Base-by-base conservation (phyloP, 768 basidiomycete species). In the button mushroom (Agaricus bisporus) region DNA sequence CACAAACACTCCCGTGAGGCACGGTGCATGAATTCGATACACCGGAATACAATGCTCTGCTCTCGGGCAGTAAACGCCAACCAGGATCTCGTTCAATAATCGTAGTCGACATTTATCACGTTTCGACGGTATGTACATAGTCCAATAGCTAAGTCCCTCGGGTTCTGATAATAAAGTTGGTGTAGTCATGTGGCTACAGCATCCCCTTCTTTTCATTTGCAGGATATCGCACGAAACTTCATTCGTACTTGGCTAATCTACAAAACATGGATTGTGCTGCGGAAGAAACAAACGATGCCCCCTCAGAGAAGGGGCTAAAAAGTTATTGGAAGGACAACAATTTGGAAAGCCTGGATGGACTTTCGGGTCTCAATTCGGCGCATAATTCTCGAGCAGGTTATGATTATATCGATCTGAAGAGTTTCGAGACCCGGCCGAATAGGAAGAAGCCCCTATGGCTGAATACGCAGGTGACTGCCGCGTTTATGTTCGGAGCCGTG, bases 131-230 rank as follows among this genome's bases (percentile, higher is more conserved):
- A 14, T 18, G 8, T 14, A 4, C 7, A 11, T 15, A 41, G 15
- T 37, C 38, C 45, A 32, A 37, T 12, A 35, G 2, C 35, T 12
- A 17, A 41, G 17, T 10, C 22, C 43, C 9, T 41, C n/a, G 17
- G 29, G 15, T n/a, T 26, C 26, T 35, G 10, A 41, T n/a, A 5
- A n/a, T n/a, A n/a, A n/a, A 28, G 22, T 47, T 26, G 0, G 10
- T 15, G 26, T 56, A 84, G 83, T 81, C 81, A 0, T 85, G 81
- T 58, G 83, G 83, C 29, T 84, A 71, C 54, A 73, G 73, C 0
- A 73, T 83, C 25, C 84, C 84, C 1, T 74, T 72, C 58, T 83
- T 75, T 61, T 64, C 67, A 41, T 85, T 75, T 68, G 66, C 74
- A 41, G 63, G 68, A 1, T 72, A 80, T 44, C 78, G 83, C 25